Conservation (phyloP, 805 yeast genomes). For the Hanseniaspora nectarophila region DNA sequence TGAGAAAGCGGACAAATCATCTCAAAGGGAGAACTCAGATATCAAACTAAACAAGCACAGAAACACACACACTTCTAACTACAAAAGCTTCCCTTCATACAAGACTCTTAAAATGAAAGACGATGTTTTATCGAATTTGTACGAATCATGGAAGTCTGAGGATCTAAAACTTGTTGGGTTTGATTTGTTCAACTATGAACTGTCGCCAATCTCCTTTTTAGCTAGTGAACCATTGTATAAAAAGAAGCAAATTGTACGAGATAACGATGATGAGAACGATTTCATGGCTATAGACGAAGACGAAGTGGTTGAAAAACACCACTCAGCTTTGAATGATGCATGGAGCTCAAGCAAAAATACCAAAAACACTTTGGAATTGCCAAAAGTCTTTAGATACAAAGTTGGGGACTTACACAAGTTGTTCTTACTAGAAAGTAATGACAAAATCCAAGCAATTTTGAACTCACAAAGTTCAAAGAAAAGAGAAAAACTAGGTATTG, state of each 20-base stretch:
- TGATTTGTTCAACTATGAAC: not conserved
- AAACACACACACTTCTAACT: not conserved
- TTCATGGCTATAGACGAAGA: not conserved
- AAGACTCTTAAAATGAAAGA: not conserved
- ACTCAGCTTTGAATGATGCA: not conserved
- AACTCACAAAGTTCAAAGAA: not conserved
- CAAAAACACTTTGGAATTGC: not conserved
- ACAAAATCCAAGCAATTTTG: not conserved
- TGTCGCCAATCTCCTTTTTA: not conserved
- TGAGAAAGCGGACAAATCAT: not conserved
- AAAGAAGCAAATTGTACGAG: not conserved
- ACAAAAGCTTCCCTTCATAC: not conserved
- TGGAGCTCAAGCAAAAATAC: not conserved
- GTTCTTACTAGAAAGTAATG: not conserved
- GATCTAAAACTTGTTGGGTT: not conserved
- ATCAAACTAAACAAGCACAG: not conserved
- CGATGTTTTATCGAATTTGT: not conserved
- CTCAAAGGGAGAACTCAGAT: not conserved
- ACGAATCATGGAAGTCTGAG: not conserved
- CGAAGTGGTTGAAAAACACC: not conserved
- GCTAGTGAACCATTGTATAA: not conserved
- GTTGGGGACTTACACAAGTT: not conserved
- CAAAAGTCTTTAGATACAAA: not conserved
- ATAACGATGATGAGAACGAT: not conserved
- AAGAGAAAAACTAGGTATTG: not conserved